phyloP scores from a whole-genome alignment of 2,329 filamentous ascomycete genomes.

The Beauveria bassiana region DNA sequence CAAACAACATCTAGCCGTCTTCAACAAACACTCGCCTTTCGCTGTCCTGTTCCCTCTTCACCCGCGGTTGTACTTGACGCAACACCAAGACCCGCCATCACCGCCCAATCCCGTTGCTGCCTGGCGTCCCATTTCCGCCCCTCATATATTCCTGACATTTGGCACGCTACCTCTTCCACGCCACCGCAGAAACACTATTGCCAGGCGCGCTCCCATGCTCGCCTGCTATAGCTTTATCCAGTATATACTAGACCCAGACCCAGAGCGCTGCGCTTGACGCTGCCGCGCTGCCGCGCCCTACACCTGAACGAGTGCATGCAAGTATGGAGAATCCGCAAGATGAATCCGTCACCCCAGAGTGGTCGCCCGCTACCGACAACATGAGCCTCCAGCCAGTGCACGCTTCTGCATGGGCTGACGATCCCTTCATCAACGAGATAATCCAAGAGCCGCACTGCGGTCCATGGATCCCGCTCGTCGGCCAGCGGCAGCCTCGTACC shows the following conservation, averaged over 20 bases:
- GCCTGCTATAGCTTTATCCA: neutral
- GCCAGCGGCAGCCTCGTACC: neutral
- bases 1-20: neutral
- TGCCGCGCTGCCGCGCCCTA: neutral
- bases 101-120: conserved; percentile 6
- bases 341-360: neutral
- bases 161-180: neutral
- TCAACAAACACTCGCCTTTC: neutral
- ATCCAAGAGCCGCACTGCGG: neutral
- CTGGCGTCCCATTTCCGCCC: neutral
- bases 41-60: neutral
- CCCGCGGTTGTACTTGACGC: neutral
- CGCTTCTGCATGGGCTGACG: neutral
- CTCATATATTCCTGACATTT: neutral
- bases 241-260: neutral
- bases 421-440: neutral
- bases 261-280: neutral
- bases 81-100: conserved; percentile 8
- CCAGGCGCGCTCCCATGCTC: neutral
- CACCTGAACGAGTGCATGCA: neutral
- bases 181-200: neutral
- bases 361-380: neutral
- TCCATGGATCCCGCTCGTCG: neutral
- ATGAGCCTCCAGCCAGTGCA: neutral
- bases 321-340: neutral